Conservation (phyloP, 257 asterid genomes). For the Solanum sejunctum region DNA sequence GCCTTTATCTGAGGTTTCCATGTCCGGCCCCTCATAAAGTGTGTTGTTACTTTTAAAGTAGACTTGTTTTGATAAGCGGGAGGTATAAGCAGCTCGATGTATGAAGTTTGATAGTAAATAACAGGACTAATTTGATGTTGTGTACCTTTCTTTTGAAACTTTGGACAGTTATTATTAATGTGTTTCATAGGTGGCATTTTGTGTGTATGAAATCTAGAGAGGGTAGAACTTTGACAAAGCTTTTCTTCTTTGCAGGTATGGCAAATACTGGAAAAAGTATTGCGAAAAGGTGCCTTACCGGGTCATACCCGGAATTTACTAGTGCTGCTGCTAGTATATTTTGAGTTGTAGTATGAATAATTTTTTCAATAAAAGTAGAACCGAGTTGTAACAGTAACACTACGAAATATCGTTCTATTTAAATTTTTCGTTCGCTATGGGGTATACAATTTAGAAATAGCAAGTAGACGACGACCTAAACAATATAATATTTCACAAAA, state of each 20-base stretch:
- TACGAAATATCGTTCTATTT: background rate
- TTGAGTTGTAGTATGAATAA: background rate
- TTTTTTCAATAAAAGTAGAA: background rate
- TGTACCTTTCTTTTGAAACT: background rate
- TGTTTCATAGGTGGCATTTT: background rate
- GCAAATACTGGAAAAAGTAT: conserved; percentile 83
- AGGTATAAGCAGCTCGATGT: background rate
- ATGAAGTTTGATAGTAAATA: background rate
- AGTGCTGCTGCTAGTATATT: conserved; percentile 3
- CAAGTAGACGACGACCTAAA: background rate
- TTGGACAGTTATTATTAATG: background rate
- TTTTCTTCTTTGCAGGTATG: conserved; percentile 47
- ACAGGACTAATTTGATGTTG: background rate
- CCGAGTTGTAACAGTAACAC: background rate
- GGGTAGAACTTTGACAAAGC: background rate
- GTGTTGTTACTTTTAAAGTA: background rate
- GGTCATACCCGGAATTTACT: conserved; percentile 68
- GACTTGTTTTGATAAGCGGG: background rate
- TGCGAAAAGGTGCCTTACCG: conserved; percentile 82
- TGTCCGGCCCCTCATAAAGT: background rate
- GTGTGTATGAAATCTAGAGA: background rate
- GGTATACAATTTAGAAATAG: background rate
- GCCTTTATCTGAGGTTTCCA: background rate
- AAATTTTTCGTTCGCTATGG: background rate
- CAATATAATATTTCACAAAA: too few relatives aligned